Evolutionary conservation across 2,329 filamentous ascomycete species (phyloP), one percentile per base, ranked within the genome.

Genomic region (Chrysosporium queenslandicum): DNA sequence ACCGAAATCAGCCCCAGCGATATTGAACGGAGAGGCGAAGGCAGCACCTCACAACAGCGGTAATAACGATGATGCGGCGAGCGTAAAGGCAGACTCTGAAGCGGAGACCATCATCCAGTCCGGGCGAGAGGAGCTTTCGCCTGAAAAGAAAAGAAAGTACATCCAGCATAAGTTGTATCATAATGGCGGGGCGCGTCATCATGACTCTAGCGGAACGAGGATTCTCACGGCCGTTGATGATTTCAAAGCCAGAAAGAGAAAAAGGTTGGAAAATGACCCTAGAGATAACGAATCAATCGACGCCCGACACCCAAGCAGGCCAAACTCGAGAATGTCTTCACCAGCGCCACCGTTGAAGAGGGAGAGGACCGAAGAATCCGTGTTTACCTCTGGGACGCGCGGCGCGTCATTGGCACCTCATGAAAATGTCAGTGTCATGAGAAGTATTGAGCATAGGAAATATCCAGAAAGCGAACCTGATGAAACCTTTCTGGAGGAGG

Each of bases 81-180:
- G 61, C 51, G 68, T 68, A 54, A 67, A 67, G 54, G 69, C 69
- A 46, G 72, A 74, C 59, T 74, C 71, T 41, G 72, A 74, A 63
- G 72, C 72, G 50, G 72, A 74, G 61, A 74, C 72, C 18, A 71
- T 74, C 54, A 74, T 74, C 52, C 71, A 74, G 58, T 74, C 69
- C 11, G 69, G 69, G 50, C 68, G 69, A 25, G 69, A 72, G 37
- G 69, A 72, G 58, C 56, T 71, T 52, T 72, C 72, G 5, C 71
- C 72, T 4, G 69, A 74, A 61, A 74, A 74, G 62, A 70, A 69
- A 59, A 67, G 67, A 53, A 69, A 68, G 53, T 64, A 64, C 53
- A 68, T 70, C 49, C 60, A 65, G 41, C 69, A 71, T 59, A 48
- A 53, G 51, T 37, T 27, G 11, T 29, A 54, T 25, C 18, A 55